phyloP scores from a whole-genome alignment of 768 basidiomycete genomes.

The Russula compacta region DNA sequence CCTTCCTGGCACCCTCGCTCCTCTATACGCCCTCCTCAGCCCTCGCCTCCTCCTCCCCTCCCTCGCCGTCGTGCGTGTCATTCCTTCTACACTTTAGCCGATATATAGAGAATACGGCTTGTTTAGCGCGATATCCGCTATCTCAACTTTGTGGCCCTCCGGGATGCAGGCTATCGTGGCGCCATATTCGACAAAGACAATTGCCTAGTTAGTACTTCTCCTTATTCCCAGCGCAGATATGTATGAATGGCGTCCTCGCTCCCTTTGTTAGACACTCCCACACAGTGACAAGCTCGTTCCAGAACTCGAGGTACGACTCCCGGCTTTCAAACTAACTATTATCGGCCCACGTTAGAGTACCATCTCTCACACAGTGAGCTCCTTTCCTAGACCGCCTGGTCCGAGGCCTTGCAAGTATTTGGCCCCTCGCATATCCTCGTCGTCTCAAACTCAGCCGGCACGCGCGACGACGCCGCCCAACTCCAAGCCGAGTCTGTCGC shows the following conservation, averaged over 20 bases:
- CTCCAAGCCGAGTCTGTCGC: constrained; percentile 89
- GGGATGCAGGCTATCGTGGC: constrained; percentile 72
- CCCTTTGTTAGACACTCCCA: constrained; percentile 61
- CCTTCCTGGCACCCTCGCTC: constrained; percentile 57
- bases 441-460: constrained; percentile 92
- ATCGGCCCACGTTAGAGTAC: no score
- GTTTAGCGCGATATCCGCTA: constrained; percentile 73
- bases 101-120: background rate
- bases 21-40: constrained; percentile 59
- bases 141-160: constrained; percentile 66
- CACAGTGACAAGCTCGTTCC: constrained; percentile 68
- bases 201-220: constrained; percentile 51
- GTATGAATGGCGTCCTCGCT: constrained; percentile 42
- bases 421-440: constrained; percentile 74
- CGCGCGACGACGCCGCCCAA: constrained; percentile 61
- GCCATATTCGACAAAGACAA: constrained; percentile 98
- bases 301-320: constrained; percentile 48
- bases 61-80: constrained; percentile 55
- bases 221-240: background rate
- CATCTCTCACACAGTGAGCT: background rate
- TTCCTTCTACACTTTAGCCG: background rate
- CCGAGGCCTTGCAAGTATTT: constrained; percentile 59
- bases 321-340: background rate
- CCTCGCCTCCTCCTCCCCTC: constrained; percentile 63
- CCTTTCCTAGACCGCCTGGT: constrained; percentile 56